A percentile compares a stretch with the other conserved stretches of the same genome.
phyloP scores from a whole-genome alignment of 1,284 basidiomycete genomes.

The Ustilago hordei region DNA sequence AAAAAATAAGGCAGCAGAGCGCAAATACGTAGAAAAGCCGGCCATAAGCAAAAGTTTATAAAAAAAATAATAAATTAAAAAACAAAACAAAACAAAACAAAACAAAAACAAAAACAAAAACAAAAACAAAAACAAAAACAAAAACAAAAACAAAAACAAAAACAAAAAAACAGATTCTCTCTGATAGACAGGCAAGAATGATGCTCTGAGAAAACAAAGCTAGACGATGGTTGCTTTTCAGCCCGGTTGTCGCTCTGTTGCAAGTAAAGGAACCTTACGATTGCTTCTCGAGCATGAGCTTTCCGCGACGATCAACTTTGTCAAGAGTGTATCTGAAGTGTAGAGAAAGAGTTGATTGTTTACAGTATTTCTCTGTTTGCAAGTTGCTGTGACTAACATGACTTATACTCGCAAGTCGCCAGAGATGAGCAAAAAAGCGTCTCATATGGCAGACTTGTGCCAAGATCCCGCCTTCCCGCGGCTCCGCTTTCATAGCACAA shows the following conservation, averaged over 20 bases:
- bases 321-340: too few species aligned
- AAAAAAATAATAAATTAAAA: slow-evolving; percentile 4
- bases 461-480: not conserved
- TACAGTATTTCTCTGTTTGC: not conserved
- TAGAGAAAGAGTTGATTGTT: not conserved
- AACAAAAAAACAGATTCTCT: not conserved
- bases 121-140: slow-evolving; percentile 1
- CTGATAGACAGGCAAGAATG: too few species aligned
- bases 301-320: too few species aligned
- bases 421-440: not conserved
- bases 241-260: too few species aligned
- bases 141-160: not conserved
- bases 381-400: not conserved
- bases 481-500: not conserved
- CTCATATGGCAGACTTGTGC: not conserved
- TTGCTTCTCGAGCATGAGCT: not conserved
- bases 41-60: not conserved
- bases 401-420: not conserved
- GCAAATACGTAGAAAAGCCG: not conserved
- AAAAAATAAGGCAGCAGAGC: too few species aligned
- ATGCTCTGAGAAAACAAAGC: not conserved
- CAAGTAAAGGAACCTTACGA: too few species aligned
- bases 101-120: not conserved
- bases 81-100: not conserved
- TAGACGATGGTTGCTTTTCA: not conserved